Percentiles rank a stretch among this genome's conserved stretches.
Conservation (phyloP, 768 basidiomycete species). For the Agaricus blazei region DNA sequence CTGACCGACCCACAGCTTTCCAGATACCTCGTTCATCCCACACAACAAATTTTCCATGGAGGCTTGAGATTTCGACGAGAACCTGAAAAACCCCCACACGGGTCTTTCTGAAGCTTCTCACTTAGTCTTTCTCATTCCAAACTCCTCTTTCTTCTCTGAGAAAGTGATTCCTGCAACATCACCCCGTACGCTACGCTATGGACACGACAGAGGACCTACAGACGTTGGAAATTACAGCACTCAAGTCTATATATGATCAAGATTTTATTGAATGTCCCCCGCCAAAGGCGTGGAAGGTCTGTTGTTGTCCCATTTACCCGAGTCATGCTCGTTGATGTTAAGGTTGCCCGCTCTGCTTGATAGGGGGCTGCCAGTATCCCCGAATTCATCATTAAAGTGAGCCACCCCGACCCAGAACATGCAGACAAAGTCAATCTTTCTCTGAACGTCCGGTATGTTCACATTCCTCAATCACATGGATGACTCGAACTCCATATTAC, state of each 20-base stretch:
- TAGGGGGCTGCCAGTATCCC: conserved; percentile 66
- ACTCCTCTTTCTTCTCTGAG: no score
- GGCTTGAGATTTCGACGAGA: no score
- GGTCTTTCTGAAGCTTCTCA: no score
- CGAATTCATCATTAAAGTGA: conserved; percentile 72
- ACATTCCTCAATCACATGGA: neutral
- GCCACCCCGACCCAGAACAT: conserved; percentile 56
- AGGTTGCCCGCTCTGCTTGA: neutral
- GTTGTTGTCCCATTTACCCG: neutral
- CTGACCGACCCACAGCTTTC: no score
- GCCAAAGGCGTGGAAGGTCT: conserved; percentile 82
- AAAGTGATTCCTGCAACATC: neutral
- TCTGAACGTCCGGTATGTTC: conserved; percentile 63
- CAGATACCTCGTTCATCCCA: no score
- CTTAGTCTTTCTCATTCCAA: no score
- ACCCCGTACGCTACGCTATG: conserved; percentile 35
- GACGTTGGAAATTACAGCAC: conserved; percentile 65
- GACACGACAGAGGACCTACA: conserved; percentile 69
- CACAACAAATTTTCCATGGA: no score
- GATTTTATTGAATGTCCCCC: conserved; percentile 72
- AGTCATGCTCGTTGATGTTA: neutral
- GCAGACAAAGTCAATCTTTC: conserved; percentile 57
- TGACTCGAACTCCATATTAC: neutral
- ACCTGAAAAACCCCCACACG: no score
- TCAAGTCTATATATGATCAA: conserved; percentile 76